These are phyloP conservation scores for Rhodotorula mucilaginosa DNA, from an alignment of 1,284 basidiomycete species.

Conservation along the genomic window DNA sequence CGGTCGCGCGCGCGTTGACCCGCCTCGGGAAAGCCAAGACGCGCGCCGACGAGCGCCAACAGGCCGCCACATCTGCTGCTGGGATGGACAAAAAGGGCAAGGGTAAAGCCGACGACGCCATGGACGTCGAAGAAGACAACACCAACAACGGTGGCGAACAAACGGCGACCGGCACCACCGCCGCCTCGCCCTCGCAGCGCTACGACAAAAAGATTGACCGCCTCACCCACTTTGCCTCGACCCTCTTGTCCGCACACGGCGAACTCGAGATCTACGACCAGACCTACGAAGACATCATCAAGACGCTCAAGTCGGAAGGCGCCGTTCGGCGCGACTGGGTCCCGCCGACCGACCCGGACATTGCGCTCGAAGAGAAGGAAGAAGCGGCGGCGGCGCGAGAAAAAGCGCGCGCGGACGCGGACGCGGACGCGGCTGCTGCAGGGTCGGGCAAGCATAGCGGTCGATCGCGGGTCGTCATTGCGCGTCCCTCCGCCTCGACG, in stretches of 20 bases:
- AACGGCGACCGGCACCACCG: neutral
- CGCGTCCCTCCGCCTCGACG: constrained; percentile 2
- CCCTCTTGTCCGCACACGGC: constrained; percentile 69
- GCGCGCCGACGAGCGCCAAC: constrained; percentile 66
- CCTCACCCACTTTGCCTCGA: constrained; percentile 77
- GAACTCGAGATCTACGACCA: constrained; percentile 78
- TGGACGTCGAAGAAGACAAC: neutral
- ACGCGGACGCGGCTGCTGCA: neutral
- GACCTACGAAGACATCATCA: constrained; percentile 76
- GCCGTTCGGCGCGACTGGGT: constrained; percentile 66
- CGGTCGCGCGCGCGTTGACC: constrained; percentile 83
- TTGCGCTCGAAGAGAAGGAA: constrained; percentile 20
- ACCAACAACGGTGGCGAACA: neutral
- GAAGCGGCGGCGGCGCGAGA: neutral
- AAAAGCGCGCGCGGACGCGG: neutral
- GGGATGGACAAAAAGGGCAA: constrained; percentile 42
- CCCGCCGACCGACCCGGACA: constrained; percentile 64
- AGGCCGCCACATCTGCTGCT: constrained; percentile 48
- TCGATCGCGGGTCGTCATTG: constrained; percentile 24
- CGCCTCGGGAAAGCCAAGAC: constrained; percentile 73
- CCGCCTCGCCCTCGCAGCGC: constrained; percentile 7
- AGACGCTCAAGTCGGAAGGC: constrained; percentile 66
- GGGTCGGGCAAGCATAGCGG: neutral
- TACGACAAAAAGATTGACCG: constrained; percentile 60
- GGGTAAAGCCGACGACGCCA: constrained; percentile 40